A percentile compares a stretch with the other conserved stretches of the same genome.
These are phyloP conservation scores for Pterocarpus santalinus DNA, from an alignment of 306 rosid species.

Conservation along the genomic window DNA sequence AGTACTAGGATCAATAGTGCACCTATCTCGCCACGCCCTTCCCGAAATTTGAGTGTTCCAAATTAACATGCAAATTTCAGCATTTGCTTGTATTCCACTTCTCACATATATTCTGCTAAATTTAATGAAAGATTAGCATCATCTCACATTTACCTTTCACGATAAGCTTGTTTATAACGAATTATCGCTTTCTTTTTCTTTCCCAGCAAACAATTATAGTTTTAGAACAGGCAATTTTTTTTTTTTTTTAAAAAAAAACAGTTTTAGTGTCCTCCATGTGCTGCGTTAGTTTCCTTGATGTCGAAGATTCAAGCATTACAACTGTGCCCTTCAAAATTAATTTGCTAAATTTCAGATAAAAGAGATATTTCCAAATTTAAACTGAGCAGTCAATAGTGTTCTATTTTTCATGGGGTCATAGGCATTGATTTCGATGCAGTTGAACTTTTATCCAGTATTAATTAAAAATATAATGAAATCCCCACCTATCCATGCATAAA, in stretches of 20 bases:
- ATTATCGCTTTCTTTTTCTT: neutral
- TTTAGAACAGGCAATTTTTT: no score
- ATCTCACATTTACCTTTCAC: neutral
- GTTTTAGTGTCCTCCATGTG: no score
- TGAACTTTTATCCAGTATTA: no score
- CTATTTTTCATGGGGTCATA: neutral
- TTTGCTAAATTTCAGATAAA: no score
- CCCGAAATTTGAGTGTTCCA: neutral
- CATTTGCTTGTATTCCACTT: neutral
- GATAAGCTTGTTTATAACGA: no score
- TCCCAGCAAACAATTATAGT: neutral
- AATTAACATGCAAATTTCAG: neutral
- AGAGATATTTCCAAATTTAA: neutral
- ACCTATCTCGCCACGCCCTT: neutral
- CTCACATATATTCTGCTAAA: neutral
- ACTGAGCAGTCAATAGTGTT: no score
- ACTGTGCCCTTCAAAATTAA: no score
- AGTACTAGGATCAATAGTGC: neutral
- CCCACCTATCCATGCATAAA: neutral
- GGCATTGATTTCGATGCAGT: neutral
- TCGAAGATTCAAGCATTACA: no score
- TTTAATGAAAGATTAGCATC: neutral
- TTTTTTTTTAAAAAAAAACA: no score
- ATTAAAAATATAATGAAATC: no score
- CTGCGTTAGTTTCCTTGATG: no score